A percentile compares a stretch with the other conserved stretches of the same genome.
Conservation (phyloP, 768 basidiomycete genomes). For the Gloeostereum incarnatum region DNA sequence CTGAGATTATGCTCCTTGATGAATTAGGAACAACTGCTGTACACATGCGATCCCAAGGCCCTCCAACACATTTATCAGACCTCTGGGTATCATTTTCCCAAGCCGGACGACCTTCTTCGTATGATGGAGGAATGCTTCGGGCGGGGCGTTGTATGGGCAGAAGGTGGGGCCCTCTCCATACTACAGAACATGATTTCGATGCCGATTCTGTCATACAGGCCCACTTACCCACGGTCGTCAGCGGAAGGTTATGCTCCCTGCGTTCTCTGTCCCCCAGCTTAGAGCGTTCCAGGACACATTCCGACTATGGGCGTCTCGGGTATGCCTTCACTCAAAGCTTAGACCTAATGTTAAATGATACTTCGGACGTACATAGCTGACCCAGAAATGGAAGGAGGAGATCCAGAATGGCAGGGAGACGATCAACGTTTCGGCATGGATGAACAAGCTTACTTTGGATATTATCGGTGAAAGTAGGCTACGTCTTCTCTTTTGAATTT, state of each 20-base stretch:
- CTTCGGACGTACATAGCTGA: background rate
- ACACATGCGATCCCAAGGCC: conserved; percentile 3
- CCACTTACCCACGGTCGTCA: background rate
- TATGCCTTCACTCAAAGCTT: background rate
- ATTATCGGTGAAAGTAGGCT: no score
- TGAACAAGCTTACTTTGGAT: background rate
- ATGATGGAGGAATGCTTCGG: background rate
- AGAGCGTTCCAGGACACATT: background rate
- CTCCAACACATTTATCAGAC: conserved; percentile 3
- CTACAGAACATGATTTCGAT: background rate
- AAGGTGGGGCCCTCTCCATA: background rate
- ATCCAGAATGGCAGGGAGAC: background rate
- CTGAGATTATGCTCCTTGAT: background rate
- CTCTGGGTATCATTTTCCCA: conserved; percentile 2
- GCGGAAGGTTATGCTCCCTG: background rate
- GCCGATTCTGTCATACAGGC: background rate
- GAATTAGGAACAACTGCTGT: conserved; percentile 2
- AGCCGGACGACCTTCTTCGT: background rate
- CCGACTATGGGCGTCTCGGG: background rate
- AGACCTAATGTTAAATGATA: background rate
- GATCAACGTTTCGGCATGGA: background rate
- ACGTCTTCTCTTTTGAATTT: no score
- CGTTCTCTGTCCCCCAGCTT: background rate
- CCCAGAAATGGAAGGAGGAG: background rate
- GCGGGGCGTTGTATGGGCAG: background rate